Percentiles rank a stretch among this genome's conserved stretches.
phyloP scores from a whole-genome alignment of 805 yeast species.

The Candida montana region DNA sequence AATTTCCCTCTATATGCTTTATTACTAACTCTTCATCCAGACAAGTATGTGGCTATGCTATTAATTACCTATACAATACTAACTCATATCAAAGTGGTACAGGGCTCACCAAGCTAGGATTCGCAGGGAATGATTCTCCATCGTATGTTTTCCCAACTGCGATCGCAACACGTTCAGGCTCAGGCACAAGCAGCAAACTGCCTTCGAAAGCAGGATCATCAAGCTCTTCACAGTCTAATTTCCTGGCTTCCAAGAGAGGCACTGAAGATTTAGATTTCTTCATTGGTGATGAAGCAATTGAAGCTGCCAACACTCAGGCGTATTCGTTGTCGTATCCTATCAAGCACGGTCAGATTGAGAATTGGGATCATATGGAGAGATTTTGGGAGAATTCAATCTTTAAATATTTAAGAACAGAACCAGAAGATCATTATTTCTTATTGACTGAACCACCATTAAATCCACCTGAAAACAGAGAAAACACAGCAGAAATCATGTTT shows the following conservation, averaged over 20 bases:
- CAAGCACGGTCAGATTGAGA: slow-evolving; percentile 96
- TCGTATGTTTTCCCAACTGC: slow-evolving; percentile 97
- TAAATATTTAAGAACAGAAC: slow-evolving; percentile 95
- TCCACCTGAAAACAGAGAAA: slow-evolving; percentile 99
- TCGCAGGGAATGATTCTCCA: slow-evolving; percentile 98
- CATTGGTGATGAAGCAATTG: slow-evolving; percentile 93
- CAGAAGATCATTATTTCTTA: slow-evolving; percentile 95
- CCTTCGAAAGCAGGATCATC: slow-evolving; percentile 45
- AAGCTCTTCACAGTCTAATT: slow-evolving; percentile 33
- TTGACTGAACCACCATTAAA: slow-evolving; percentile 97
- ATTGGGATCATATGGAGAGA: slow-evolving; percentile 99
- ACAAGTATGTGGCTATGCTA: slow-evolving; percentile 18
- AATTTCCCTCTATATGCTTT: too few relatives aligned
- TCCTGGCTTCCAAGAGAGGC: slow-evolving; percentile 57
- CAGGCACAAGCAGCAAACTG: slow-evolving; percentile 38
- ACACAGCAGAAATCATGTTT: slow-evolving; percentile 98
- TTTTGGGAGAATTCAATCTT: slow-evolving; percentile 98
- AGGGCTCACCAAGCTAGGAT: slow-evolving; percentile 94
- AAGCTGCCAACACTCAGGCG: slow-evolving; percentile 85
- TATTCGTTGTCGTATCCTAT: slow-evolving; percentile 89
- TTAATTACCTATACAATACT: slow-evolving; percentile 7
- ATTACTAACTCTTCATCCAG: slow-evolving; percentile 18
- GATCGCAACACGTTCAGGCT: slow-evolving; percentile 60
- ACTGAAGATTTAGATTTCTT: slow-evolving; percentile 91
- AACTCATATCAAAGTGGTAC: slow-evolving; percentile 68